phyloP scores from a whole-genome alignment of 345 rosid genomes.

The Limnanthes douglasii region DNA sequence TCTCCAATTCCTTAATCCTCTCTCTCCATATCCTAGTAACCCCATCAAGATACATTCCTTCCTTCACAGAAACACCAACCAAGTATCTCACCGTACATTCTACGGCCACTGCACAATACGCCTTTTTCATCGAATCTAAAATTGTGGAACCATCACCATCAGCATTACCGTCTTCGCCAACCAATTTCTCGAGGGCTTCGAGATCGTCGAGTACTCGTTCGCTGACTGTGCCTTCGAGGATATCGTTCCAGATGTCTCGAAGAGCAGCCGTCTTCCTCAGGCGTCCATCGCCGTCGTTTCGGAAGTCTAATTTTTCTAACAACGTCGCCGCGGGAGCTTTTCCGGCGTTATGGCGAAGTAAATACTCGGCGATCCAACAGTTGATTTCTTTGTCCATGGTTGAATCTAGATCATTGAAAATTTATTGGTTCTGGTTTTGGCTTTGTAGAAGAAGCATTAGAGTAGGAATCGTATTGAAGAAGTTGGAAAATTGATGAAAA shows the following conservation, averaged over 20 bases:
- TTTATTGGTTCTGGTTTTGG: background rate
- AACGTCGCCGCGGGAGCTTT: background rate
- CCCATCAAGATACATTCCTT: constrained; percentile 13
- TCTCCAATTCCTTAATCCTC: constrained; percentile 15
- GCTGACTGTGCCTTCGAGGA: constrained; percentile 13
- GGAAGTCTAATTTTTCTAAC: background rate
- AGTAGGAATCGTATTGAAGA: no score
- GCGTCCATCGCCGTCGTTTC: constrained; percentile 12
- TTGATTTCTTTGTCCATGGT: constrained; percentile 8
- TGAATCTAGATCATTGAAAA: constrained; percentile 2
- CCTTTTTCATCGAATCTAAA: constrained; percentile 28
- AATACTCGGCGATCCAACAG: constrained; percentile 2
- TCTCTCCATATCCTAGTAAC: constrained; percentile 35
- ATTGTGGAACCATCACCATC: constrained; percentile 14
- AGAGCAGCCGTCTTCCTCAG: constrained; percentile 26
- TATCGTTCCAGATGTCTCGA: constrained; percentile 21
- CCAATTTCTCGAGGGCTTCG: constrained; percentile 20
- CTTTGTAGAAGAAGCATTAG: no score
- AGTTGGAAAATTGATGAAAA: no score
- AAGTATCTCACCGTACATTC: constrained; percentile 40
- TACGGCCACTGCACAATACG: constrained; percentile 37
- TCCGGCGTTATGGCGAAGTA: background rate
- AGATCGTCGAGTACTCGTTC: constrained; percentile 36
- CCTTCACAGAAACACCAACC: constrained; percentile 8
- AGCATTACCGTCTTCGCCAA: constrained; percentile 23